Evolutionary conservation across 345 rosid genomes (phyloP).

Genomic region (Pugionium cornutum): DNA sequence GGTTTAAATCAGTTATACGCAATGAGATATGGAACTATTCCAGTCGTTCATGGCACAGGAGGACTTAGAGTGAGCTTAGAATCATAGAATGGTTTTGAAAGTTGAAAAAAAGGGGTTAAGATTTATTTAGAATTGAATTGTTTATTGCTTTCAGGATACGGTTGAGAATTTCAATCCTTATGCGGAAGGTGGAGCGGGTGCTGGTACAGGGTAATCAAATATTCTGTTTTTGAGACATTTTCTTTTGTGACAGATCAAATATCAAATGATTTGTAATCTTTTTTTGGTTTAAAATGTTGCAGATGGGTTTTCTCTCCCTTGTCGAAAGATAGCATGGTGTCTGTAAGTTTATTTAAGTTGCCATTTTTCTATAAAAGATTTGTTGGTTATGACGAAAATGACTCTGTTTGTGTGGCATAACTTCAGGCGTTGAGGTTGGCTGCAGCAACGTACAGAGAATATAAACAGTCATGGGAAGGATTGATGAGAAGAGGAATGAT

Average conservation of each 20-base stretch:
- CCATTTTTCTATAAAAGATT: neutral
- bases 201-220: slow-evolving; percentile 78
- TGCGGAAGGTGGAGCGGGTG: slow-evolving; percentile 61
- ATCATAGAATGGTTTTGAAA: no score
- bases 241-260: slow-evolving; percentile 12
- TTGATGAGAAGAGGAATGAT: slow-evolving; percentile 80
- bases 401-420: neutral
- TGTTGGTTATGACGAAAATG: neutral
- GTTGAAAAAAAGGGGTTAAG: no score
- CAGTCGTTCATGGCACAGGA: slow-evolving; percentile 91
- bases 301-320: slow-evolving; percentile 92
- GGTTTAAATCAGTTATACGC: slow-evolving; percentile 95
- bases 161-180: slow-evolving; percentile 81
- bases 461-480: slow-evolving; percentile 71
- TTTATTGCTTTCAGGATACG: slow-evolving; percentile 61
- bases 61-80: slow-evolving; percentile 78
- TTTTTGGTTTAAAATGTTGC: slow-evolving; percentile 28
- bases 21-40: slow-evolving; percentile 94
- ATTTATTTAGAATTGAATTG: neutral
- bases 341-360: slow-evolving; percentile 45
- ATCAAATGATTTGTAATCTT: slow-evolving; percentile 12
- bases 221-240: neutral
- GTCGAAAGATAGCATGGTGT: slow-evolving; percentile 69
- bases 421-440: slow-evolving; percentile 70
- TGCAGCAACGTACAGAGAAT: slow-evolving; percentile 66